Evolutionary conservation across 768 basidiomycete species (phyloP), one percentile per base, ranked within the genome.

Genomic region (Tulasnella calospora): DNA sequence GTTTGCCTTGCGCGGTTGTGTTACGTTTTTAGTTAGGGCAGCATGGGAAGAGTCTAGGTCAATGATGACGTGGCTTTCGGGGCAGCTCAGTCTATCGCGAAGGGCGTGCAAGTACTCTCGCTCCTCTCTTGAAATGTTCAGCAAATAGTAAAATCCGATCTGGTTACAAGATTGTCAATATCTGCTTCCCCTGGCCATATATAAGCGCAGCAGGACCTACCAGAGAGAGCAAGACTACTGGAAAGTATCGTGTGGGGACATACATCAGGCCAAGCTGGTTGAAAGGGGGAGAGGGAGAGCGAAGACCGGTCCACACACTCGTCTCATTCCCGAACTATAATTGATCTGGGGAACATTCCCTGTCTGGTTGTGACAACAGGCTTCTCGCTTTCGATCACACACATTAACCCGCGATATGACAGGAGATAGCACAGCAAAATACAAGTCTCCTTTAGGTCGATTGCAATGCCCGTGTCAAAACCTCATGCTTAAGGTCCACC

Each of bases 1-100:
- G 82, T 94, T 95, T 1, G 92, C 93, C 82, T 89, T 94, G 44
- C 90, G 86, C 21, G 27, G 76, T n/a, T 84, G 82, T 0, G 85
- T 73, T 15, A 81, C 78, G 78, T 87, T 87, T 27, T 83, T 79
- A 19, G 83, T 83, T 74, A 86, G 79, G 8, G 17, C 61, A 67
- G 30, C 30, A 67, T 35, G 7, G 61, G 33, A 30, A 82, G 89
- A 90, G 83, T 91, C 91, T 36, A 89, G 86, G 8, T 89, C 89
- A 35, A 89, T 87, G 3, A 92, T 84, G 33, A 89, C 87, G 83
- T 92, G 87, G 12, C 89, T 88, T 27, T 90, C 86, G 35, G n/a
- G 33, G 80, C 70, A 61, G 74, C 40, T 79, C 77, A 69, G 13
- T 77, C 79, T 44, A 82, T 61, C 57, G 73, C 27, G 79, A 83